These are phyloP conservation scores for Corylus avellana DNA, from an alignment of 306 rosid species.

Conservation along the genomic window DNA sequence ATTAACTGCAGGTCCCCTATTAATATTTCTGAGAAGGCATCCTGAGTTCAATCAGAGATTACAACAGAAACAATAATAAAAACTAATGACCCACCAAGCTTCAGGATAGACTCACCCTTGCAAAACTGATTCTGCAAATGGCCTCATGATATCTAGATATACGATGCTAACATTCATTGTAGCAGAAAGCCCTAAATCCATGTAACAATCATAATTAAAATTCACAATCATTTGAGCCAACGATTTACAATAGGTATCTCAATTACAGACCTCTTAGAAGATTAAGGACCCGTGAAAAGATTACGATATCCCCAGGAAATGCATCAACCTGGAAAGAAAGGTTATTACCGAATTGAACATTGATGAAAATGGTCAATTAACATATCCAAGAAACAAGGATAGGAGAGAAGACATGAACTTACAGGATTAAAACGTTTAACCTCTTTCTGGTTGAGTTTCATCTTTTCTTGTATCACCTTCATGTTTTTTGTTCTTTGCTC, in stretches of 20 bases:
- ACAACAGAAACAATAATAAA: constrained; percentile 25
- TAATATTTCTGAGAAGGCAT: constrained; percentile 58
- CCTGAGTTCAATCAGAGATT: constrained; percentile 39
- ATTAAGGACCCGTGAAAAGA: constrained; percentile 91
- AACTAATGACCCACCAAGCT: constrained; percentile 5
- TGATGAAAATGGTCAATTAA: constrained; percentile 8
- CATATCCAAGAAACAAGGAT: constrained; percentile 22
- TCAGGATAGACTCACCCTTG: constrained; percentile 63
- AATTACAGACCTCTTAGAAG: constrained; percentile 82
- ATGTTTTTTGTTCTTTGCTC: constrained; percentile 77
- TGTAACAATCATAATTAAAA: constrained; percentile 26
- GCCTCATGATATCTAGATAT: constrained; percentile 95
- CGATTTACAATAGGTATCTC: background rate
- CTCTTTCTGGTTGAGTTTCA: constrained; percentile 77
- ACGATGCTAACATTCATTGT: constrained; percentile 75
- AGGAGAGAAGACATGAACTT: constrained; percentile 40
- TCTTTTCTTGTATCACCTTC: constrained; percentile 85
- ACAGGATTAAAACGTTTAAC: constrained; percentile 95
- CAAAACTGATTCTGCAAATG: constrained; percentile 91
- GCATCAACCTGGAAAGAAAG: constrained; percentile 79
- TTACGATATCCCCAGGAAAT: constrained; percentile 98
- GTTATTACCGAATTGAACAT: constrained; percentile 15
- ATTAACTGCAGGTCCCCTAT: constrained; percentile 68
- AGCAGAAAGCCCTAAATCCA: constrained; percentile 83
- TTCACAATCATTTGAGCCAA: constrained; percentile 22